A percentile compares a stretch with the other conserved stretches of the same genome.
Evolutionary conservation across 1,284 basidiomycete species (phyloP).

Genomic region (Ceratobasidium sp.): DNA sequence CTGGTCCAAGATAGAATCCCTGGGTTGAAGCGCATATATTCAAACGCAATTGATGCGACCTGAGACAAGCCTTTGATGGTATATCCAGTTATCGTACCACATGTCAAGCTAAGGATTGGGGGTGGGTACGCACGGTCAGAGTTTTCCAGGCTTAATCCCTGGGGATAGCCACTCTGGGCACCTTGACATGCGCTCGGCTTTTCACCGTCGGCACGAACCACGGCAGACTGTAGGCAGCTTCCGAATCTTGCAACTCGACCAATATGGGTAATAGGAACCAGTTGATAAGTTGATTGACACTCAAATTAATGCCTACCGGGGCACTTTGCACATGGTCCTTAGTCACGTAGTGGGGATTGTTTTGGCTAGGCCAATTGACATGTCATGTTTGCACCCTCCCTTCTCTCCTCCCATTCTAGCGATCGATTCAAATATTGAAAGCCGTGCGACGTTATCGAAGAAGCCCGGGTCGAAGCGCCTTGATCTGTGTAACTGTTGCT

Average conservation of each 20-base stretch:
- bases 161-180: conserved; percentile 3
- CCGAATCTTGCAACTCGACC: background rate
- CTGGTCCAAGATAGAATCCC: background rate
- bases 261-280: background rate
- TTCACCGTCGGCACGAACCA: background rate
- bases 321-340: background rate
- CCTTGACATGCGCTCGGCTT: background rate
- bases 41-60: background rate
- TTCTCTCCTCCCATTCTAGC: background rate
- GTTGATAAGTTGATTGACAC: background rate
- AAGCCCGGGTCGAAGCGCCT: background rate
- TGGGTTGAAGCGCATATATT: background rate
- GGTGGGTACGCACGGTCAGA: background rate
- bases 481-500: background rate
- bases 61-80: background rate
- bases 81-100: conserved; percentile 4
- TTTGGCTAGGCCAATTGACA: conserved; percentile 15
- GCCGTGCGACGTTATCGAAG: conserved; percentile 3
- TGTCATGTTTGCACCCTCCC: conserved; percentile 2
- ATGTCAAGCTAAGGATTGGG: background rate
- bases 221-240: background rate
- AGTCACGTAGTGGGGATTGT: background rate
- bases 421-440: conserved; percentile 8
- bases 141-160: conserved; percentile 20
- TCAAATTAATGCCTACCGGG: background rate